phyloP scores from a whole-genome alignment of 1,284 basidiomycete genomes.

The Irpex sp. region DNA sequence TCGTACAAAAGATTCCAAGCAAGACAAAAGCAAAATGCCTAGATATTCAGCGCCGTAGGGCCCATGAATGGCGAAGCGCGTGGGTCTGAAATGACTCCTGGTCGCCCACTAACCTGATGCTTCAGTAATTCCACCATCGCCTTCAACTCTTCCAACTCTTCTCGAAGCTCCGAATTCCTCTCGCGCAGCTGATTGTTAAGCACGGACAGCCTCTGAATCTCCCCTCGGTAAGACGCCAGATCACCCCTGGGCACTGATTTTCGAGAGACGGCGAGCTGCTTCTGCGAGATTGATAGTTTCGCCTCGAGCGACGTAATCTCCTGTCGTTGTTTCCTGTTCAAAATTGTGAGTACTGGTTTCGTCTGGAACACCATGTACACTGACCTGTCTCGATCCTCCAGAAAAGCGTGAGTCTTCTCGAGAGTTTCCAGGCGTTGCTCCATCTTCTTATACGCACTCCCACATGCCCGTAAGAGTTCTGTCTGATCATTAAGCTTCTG shows the following conservation, averaged over 20 bases:
- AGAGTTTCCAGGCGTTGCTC: constrained; percentile 55
- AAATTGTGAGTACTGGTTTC: neutral
- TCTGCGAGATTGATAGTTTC: constrained; percentile 36
- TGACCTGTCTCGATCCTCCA: constrained; percentile 56
- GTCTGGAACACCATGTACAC: constrained; percentile 13
- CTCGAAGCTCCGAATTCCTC: constrained; percentile 55
- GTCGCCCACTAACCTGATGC: constrained; percentile 45
- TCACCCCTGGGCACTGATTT: constrained; percentile 34
- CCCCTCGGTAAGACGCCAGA: constrained; percentile 42
- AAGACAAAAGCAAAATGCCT: neutral
- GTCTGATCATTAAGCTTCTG: constrained; percentile 62
- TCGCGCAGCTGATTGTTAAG: constrained; percentile 49
- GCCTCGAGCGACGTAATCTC: constrained; percentile 59
- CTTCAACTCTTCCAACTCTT: constrained; percentile 68
- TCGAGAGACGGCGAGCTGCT: constrained; percentile 31
- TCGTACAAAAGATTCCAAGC: neutral
- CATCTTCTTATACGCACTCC: constrained; percentile 59
- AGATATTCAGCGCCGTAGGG: constrained; percentile 9
- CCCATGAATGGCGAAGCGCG: constrained; percentile 22
- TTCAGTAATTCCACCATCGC: constrained; percentile 68
- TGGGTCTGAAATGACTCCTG: constrained; percentile 36
- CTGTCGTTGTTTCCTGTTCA: constrained; percentile 46
- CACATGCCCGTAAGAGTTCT: constrained; percentile 51
- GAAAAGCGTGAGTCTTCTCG: constrained; percentile 43
- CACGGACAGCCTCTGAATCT: constrained; percentile 37